phyloP scores from a whole-genome alignment of 1,139 yeast genomes.

The Geotrichum carabidarum region DNA sequence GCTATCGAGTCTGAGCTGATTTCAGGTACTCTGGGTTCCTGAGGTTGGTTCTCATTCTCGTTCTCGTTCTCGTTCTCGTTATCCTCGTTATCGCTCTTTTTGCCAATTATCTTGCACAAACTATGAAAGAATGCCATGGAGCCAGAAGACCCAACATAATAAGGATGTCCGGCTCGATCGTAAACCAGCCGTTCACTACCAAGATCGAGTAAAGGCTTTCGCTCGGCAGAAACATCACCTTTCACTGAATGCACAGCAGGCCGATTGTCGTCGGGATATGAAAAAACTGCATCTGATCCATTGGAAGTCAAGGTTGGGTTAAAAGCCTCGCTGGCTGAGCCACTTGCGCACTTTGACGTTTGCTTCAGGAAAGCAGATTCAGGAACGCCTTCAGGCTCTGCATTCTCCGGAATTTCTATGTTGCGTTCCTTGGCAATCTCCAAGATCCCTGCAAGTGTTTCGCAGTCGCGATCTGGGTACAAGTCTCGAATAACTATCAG shows the following conservation, averaged over 20 bases:
- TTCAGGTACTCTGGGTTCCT: not conserved
- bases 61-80: too few species aligned
- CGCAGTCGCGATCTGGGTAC: constrained; percentile 18
- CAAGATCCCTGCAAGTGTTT: constrained; percentile 11
- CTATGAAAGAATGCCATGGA: constrained; percentile 22
- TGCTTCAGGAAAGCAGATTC: constrained; percentile 14
- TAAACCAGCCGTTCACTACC: constrained; percentile 19
- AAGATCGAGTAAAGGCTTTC: constrained; percentile 16
- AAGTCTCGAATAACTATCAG: constrained; percentile 10
- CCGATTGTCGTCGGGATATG: not conserved
- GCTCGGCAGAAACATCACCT: not conserved
- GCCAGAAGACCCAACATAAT: constrained; percentile 20
- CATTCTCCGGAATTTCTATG: constrained; percentile 11
- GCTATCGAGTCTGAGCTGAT: not conserved
- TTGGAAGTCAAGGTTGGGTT: not conserved
- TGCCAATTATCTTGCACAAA: constrained; percentile 19
- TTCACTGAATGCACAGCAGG: not conserved
- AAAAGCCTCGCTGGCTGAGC: not conserved
- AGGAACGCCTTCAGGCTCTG: constrained; percentile 15
- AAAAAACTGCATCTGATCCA: not conserved
- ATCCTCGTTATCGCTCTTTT: too few species aligned
- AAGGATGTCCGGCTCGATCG: constrained; percentile 19
- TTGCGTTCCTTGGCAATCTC: constrained; percentile 8
- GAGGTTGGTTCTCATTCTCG: constrained; percentile 2
- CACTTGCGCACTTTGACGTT: not conserved